These are phyloP conservation scores for Daldinia loculata DNA, from an alignment of 495 filamentous ascomycete species.

Conservation along the genomic window DNA sequence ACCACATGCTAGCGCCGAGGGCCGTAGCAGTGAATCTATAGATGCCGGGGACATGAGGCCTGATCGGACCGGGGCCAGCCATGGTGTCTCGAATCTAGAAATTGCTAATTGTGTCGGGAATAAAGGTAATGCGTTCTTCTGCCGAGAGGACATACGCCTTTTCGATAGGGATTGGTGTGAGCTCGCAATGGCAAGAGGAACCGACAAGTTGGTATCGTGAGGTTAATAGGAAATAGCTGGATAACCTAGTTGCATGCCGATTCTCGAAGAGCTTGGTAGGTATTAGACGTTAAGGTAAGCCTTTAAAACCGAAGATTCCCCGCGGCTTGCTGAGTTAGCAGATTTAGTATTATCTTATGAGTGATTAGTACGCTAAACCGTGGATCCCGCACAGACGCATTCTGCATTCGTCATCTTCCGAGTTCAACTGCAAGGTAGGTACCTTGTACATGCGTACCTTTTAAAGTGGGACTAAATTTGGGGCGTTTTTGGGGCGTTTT, in stretches of 20 bases:
- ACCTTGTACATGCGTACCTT: neutral
- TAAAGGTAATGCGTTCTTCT: neutral
- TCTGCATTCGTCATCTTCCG: slow-evolving; percentile 2
- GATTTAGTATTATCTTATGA: neutral
- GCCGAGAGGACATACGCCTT: neutral
- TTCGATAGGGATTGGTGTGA: neutral
- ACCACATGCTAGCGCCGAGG: slow-evolving; percentile 97
- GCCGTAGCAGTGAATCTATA: slow-evolving; percentile 87
- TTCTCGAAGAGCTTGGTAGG: neutral
- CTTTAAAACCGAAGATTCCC: neutral
- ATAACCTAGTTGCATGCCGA: neutral
- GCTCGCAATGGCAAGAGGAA: slow-evolving; percentile 10
- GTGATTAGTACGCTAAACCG: neutral
- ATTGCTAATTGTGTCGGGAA: neutral
- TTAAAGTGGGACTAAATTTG: neutral
- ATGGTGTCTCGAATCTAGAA: slow-evolving; percentile 33
- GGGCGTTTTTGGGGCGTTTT: neutral
- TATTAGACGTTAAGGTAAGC: neutral
- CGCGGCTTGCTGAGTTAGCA: neutral
- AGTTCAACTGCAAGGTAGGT: neutral
- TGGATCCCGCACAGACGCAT: neutral
- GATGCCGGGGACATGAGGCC: slow-evolving; percentile 73
- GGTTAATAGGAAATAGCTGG: neutral
- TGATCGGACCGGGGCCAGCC: slow-evolving; percentile 37
- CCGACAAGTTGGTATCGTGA: slow-evolving; percentile 3